Conservation (phyloP, 768 basidiomycete genomes). For the Leucocoprinus leucothites region DNA sequence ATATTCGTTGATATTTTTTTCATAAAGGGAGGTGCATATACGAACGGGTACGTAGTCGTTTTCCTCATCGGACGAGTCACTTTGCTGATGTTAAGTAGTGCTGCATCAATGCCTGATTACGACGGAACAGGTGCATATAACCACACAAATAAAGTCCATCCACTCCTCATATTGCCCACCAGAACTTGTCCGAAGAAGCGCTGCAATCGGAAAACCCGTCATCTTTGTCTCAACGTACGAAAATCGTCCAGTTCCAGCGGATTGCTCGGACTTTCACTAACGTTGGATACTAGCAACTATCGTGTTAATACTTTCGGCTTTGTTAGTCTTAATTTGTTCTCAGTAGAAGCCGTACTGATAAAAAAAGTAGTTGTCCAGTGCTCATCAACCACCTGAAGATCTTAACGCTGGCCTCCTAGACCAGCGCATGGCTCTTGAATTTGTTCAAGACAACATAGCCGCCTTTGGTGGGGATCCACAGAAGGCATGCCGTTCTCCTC, state of each 20-base stretch:
- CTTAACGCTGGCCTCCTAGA: conserved; percentile 61
- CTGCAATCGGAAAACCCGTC: conserved; percentile 45
- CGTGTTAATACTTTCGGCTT: conserved; percentile 59
- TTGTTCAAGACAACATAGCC: conserved; percentile 63
- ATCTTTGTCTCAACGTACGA: conserved; percentile 52
- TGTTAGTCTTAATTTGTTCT: conserved; percentile 23
- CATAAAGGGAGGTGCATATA: conserved; percentile 47
- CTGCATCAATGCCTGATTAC: conserved; percentile 33
- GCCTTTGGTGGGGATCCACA: conserved; percentile 65
- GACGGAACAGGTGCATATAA: conserved; percentile 44
- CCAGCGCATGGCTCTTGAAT: conserved; percentile 54
- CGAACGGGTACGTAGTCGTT: conserved; percentile 28
- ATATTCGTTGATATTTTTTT: not conserved
- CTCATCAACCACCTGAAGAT: conserved; percentile 40
- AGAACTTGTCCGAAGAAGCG: conserved; percentile 51
- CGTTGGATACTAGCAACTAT: conserved; percentile 46
- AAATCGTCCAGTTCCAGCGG: not conserved
- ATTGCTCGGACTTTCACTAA: not conserved
- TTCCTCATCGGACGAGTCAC: not conserved
- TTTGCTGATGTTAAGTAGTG: conserved; percentile 22
- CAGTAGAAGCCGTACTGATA: not conserved
- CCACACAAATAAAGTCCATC: no score
- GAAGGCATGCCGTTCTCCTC: conserved; percentile 21
- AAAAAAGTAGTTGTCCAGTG: conserved; percentile 43
- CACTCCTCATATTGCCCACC: not conserved